A percentile compares a stretch with the other conserved stretches of the same genome.
Conservation (phyloP, 306 rosid genomes). For the Arachis hypogaea region DNA sequence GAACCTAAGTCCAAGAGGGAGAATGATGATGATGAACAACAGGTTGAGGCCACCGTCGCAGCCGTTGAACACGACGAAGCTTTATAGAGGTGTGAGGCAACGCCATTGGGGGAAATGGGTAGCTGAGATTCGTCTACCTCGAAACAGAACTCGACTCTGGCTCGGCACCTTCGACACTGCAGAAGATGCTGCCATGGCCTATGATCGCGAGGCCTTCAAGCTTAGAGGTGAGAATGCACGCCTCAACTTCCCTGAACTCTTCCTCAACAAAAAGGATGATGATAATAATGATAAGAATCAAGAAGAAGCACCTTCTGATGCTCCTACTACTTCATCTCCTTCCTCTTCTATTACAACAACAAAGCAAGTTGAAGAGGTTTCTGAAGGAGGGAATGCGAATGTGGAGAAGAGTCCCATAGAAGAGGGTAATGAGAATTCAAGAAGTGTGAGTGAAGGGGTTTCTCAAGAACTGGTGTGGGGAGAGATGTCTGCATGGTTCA, state of each 20-base stretch:
- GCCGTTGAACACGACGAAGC: slow-evolving; percentile 74
- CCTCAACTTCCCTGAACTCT: slow-evolving; percentile 87
- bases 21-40: slow-evolving; percentile 70
- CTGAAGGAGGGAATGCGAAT: background rate
- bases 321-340: slow-evolving; percentile 36
- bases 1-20: slow-evolving; percentile 74
- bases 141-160: slow-evolving; percentile 91
- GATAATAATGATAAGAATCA: too few relatives aligned
- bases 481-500: slow-evolving; percentile 87
- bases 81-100: slow-evolving; percentile 94
- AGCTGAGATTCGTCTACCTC: slow-evolving; percentile 93
- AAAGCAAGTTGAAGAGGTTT: slow-evolving; percentile 39
- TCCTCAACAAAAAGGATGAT: slow-evolving; percentile 49
- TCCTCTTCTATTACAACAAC: slow-evolving; percentile 38
- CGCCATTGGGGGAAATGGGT: slow-evolving; percentile 99
- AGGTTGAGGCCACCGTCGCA: slow-evolving; percentile 56
- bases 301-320: slow-evolving; percentile 32
- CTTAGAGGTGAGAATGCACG: slow-evolving; percentile 93
- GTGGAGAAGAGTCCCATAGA: slow-evolving; percentile 32
- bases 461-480: slow-evolving; percentile 84
- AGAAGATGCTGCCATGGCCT: slow-evolving; percentile 96
- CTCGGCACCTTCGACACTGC: slow-evolving; percentile 97
- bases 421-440: slow-evolving; percentile 50
- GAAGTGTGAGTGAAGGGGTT: slow-evolving; percentile 45
- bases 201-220: slow-evolving; percentile 92